Evolutionary conservation across 2,329 filamentous ascomycete genomes (phyloP).

Genomic region (Lasiodiplodia sp.): DNA sequence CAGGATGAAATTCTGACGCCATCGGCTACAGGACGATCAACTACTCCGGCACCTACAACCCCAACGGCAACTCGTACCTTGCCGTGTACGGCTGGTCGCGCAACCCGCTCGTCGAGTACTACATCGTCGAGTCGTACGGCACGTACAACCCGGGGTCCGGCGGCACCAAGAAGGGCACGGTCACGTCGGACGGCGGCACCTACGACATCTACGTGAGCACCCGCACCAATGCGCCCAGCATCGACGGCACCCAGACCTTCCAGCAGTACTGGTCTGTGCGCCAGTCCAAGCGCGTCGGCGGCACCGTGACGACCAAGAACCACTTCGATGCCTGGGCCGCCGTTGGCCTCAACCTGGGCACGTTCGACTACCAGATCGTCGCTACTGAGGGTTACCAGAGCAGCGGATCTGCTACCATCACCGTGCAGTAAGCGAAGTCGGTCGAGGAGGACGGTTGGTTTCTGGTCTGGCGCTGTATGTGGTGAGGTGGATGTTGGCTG

Average conservation of each 20-base stretch:
- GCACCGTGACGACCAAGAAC: slow-evolving; percentile 58
- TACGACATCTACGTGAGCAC: slow-evolving; percentile 62
- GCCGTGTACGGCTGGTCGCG: slow-evolving; percentile 66
- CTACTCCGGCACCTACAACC: slow-evolving; percentile 58
- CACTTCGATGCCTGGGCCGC: slow-evolving; percentile 63
- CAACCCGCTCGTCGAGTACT: slow-evolving; percentile 64
- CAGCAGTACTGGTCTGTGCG: slow-evolving; percentile 64
- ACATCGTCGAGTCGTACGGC: slow-evolving; percentile 63
- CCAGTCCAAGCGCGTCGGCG: slow-evolving; percentile 57
- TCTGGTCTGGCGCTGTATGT: too few relatives aligned
- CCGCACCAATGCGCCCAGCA: slow-evolving; percentile 60
- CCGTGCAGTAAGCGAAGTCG: slow-evolving; percentile 39
- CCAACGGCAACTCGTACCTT: slow-evolving; percentile 62
- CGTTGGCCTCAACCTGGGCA: slow-evolving; percentile 57
- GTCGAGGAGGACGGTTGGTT: too few relatives aligned
- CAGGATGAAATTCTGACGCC: not conserved
- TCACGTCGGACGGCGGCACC: slow-evolving; percentile 60
- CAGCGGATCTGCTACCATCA: slow-evolving; percentile 58
- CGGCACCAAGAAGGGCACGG: slow-evolving; percentile 57
- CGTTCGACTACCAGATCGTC: slow-evolving; percentile 62
- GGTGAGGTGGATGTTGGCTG: too few relatives aligned
- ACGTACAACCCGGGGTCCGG: slow-evolving; percentile 59
- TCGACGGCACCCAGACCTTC: slow-evolving; percentile 62
- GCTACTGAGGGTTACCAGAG: slow-evolving; percentile 63
- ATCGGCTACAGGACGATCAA: slow-evolving; percentile 53